Evolutionary conservation across 2,329 filamentous ascomycete genomes (phyloP), one percentile per base, ranked within the genome.

Genomic region (Shiraia sp.): DNA sequence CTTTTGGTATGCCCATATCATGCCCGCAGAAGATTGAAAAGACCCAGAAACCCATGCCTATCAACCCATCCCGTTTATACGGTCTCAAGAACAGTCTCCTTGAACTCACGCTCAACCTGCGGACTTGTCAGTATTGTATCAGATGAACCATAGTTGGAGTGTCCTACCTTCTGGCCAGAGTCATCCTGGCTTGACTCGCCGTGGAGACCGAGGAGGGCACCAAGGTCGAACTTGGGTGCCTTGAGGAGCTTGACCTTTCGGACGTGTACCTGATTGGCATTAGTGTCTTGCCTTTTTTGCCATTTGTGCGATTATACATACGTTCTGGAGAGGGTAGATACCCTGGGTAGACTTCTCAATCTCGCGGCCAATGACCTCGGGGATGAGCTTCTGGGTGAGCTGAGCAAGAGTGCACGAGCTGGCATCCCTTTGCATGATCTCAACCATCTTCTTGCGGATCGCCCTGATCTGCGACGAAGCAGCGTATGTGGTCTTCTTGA

Each of bases 401-500:
- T 97, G 92, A 66, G 88, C 86, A 61, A 99, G 85, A 57, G 90
- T 95, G 85, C 90, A 95, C 80, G 82, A 89, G 65, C 88, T 83
- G 54, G 93, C 93, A 82, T 99, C 93, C 68, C 91, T 88, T 77
- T 88, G 84, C 77, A 99, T 97, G 78, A 99, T 97, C 79, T 99
- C 93, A 58, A 84, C 88, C 93, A 99, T 99, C 90, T 99, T 97
- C 84, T 91, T 93, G 78, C 93, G 88, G 77, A 99, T 99, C 65
- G 88, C 86, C 63, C 92, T 88, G 77, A 97, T 97, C 80, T 99
- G 93, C 58, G 93, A 97, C 58, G 90, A 90, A 59, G 87, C 87
- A 65, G 93, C 93, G 74, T 99, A 99, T 74, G 93, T 99, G 70
- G 93, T 99, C 88, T 97, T 99, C 88, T 96, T 96, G 83, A 99